A percentile compares a stretch with the other conserved stretches of the same genome.
Conservation (phyloP, 768 basidiomycete species). For the Tylopilus sp. region DNA sequence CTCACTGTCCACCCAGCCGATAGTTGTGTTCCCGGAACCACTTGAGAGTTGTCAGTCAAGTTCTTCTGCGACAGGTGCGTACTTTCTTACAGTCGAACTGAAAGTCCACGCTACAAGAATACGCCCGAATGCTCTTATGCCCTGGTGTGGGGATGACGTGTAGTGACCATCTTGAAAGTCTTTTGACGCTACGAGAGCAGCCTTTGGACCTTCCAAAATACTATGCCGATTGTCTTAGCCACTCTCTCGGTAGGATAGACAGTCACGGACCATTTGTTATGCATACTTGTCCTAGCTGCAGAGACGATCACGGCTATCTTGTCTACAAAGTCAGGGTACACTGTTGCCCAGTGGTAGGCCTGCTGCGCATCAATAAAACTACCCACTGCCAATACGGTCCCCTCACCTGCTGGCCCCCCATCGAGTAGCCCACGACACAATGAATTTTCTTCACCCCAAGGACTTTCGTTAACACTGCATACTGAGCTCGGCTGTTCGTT, state of each 20-base stretch:
- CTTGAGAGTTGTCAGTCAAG: slow-evolving; percentile 25
- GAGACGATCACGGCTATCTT: slow-evolving; percentile 44
- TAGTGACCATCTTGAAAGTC: slow-evolving; percentile 55
- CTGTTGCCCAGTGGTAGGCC: slow-evolving; percentile 54
- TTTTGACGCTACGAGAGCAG: slow-evolving; percentile 47
- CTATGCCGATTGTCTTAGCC: slow-evolving; percentile 24
- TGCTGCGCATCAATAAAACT: slow-evolving; percentile 13
- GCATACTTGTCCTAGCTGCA: slow-evolving; percentile 50
- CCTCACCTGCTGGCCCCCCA: slow-evolving; percentile 56
- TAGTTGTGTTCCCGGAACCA: slow-evolving; percentile 51
- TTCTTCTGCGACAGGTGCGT: slow-evolving; percentile 80
- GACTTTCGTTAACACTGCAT: slow-evolving; percentile 46
- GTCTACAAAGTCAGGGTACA: slow-evolving; percentile 53
- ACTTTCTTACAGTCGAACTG: slow-evolving; percentile 53
- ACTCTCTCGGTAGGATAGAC: background rate
- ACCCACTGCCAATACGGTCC: background rate
- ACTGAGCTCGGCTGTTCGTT: slow-evolving; percentile 48
- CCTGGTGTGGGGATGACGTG: slow-evolving; percentile 40
- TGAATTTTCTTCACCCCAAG: slow-evolving; percentile 44
- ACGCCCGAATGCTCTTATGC: slow-evolving; percentile 54
- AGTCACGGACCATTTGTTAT: slow-evolving; percentile 47
- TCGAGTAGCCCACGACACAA: slow-evolving; percentile 52
- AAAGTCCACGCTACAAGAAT: slow-evolving; percentile 52
- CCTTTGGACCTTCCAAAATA: slow-evolving; percentile 56
- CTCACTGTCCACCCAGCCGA: slow-evolving; percentile 39